Base-by-base conservation (phyloP, 2,329 filamentous ascomycete genomes). In the Talaromyces sp. region DNA sequence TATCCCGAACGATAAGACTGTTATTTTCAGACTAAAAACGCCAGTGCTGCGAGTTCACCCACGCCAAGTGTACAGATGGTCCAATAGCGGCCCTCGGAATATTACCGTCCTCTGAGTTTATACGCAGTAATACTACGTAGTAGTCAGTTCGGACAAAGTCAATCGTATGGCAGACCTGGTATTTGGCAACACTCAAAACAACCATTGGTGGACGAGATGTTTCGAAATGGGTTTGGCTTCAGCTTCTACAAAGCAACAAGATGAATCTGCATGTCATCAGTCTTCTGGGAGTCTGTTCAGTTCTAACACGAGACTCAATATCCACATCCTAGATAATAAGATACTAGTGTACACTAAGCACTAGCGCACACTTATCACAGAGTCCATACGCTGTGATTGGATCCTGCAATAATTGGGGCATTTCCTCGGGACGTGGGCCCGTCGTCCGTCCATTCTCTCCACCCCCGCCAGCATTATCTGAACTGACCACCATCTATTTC, bases 401-500 rank as follows among this genome's bases (percentile, higher is more conserved):
- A 9, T 13, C 31, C 8, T 37, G 31, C 13, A 8, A 11, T 13
- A 31, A 31, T 27, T 27, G 49, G 31, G 27, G 45, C 19, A 27
- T 17, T 50, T 31, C 47, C 47, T 50, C 47, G 27, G 50, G 50
- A 54, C 50, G 50, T 56, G 52, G 52, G n/a, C 11, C 50, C 50
- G 35, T 54, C 31, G 15, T 33, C 17, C 50, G 22, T 19, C 13
- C 17, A 37, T 10, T 35, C n/a, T 39, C 31, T 39, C 52, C 52
- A 37, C 33, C 52, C 52, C 52, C 52, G 33, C 52, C 52, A 22
- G 33, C 45, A 50, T 19, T 33, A 52, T 52, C 49, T 31, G 47
- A n/a, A 52, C 13, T 27, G 31, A 31, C 25, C 15, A 41, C 39
- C 39, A 41, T 41, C 39, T 41, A 37, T 17, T 41, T 1, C 39